Evolutionary conservation across 768 basidiomycete species (phyloP).

Genomic region (Mycena amicta): DNA sequence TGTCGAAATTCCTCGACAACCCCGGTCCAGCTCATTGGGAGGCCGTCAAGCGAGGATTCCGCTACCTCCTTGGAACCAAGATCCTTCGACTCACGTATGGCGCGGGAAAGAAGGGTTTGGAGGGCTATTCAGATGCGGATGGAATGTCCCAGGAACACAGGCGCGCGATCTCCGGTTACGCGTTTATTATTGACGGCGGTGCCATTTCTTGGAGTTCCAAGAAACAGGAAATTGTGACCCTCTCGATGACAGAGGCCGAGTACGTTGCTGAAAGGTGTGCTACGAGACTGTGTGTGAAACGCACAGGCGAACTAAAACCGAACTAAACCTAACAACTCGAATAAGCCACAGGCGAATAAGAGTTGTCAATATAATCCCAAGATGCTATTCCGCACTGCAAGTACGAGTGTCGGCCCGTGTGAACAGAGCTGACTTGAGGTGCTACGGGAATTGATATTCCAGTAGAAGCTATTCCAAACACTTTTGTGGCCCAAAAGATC

Average conservation of each 20-base stretch:
- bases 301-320: too few species aligned
- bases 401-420: too few species aligned
- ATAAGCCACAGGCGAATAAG: too few species aligned
- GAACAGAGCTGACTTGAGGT: too few species aligned
- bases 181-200: slow-evolving; percentile 28
- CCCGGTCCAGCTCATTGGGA: slow-evolving; percentile 18
- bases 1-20: slow-evolving; percentile 17
- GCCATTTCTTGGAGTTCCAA: slow-evolving; percentile 35
- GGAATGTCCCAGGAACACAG: slow-evolving; percentile 22
- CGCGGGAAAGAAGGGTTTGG: neutral
- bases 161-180: slow-evolving; percentile 34
- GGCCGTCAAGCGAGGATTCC: slow-evolving; percentile 16
- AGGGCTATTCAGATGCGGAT: slow-evolving; percentile 19
- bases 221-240: slow-evolving; percentile 32
- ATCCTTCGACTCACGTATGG: neutral
- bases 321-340: too few species aligned
- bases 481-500: too few species aligned
- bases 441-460: too few species aligned
- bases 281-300: too few species aligned
- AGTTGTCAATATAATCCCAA: too few species aligned
- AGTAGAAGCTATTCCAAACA: too few species aligned
- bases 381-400: too few species aligned
- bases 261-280: slow-evolving; percentile 38
- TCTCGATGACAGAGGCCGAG: slow-evolving; percentile 38
- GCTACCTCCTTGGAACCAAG: slow-evolving; percentile 20